phyloP scores from a whole-genome alignment of 352 stramenopile species.

The Pythium insidiosum region DNA sequence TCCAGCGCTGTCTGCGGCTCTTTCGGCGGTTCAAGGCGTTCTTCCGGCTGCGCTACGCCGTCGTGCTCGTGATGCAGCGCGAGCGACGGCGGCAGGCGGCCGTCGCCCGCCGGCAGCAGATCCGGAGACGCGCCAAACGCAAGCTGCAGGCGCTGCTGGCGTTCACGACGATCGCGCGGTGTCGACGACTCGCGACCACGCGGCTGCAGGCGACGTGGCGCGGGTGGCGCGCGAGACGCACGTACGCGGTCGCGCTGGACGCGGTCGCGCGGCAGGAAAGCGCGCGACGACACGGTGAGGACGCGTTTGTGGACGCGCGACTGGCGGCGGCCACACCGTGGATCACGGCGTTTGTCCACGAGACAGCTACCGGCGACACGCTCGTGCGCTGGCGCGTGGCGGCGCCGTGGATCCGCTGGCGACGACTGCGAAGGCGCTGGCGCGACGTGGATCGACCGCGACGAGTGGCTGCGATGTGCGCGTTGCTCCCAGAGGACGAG shows the following conservation, averaged over 20 bases:
- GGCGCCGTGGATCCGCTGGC: slow-evolving; percentile 6
- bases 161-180: slow-evolving; percentile 8
- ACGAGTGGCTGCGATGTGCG: too few species aligned
- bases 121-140: too few species aligned
- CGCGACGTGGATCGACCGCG: too few species aligned
- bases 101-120: too few species aligned
- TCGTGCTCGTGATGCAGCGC: too few species aligned
- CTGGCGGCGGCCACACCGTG: neutral
- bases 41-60: too few species aligned
- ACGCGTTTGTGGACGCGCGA: slow-evolving; percentile 3
- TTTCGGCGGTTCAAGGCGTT: too few species aligned
- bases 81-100: too few species aligned
- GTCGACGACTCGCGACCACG: slow-evolving; percentile 1
- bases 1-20: too few species aligned
- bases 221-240: slow-evolving; percentile 7
- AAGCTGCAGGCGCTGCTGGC: slow-evolving; percentile 10
- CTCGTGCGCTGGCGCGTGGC: neutral
- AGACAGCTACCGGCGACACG: neutral
- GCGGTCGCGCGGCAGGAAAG: neutral
- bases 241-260: neutral
- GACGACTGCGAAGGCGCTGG: neutral
- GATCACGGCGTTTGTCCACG: neutral
- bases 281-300: neutral
- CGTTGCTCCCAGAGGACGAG: too few species aligned
- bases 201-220: slow-evolving; percentile 25